Base-by-base conservation (phyloP, 495 filamentous ascomycete genomes). In the Cercophora sp. region DNA sequence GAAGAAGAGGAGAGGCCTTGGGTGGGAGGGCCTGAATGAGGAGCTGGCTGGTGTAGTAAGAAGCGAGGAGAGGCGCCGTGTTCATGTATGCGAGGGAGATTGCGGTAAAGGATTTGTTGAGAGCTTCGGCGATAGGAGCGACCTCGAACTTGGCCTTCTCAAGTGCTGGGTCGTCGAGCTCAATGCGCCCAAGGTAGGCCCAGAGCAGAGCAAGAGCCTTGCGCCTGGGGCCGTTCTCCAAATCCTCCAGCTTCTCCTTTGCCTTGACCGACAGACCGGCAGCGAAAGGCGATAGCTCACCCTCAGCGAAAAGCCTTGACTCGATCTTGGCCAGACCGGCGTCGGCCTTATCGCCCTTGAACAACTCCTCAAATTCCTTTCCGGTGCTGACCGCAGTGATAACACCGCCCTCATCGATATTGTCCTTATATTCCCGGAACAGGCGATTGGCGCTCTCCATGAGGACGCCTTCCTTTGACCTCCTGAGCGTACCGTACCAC, bases 401-500 rank as follows among this genome's bases (percentile, higher is more conserved):
- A 45, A 96, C 81, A 32, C 85, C 89, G 48, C 87, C 85, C 55
- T 89, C 85, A 40, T 85, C 79, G 54, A 90, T 86, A 52, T 82
- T 76, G 23, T 96, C 90, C 49, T 88, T 81, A 72, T 93, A 97
- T 64, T 93, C 89, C 51, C 83, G 83, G 79, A 98, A 96, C 32
- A 98, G 82, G 50, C 88, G 88, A 60, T 93, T 93, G 50, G 93
- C 91, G 66, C 87, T 96, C 57, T 90, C 88, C 49, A 95, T 84
- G 31, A 95, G 77, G 25, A 97, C 86, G 56, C 86, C 85, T 71
- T 98, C 93, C 69, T 89, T 93, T 16, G 93, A 96, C 64, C 88
- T 79, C 41, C 85, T 79, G 65, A 96, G 89, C 5, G 89, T 95
- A 47, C 93, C 93, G 66, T 97, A 98, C 93, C 93, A 98, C 93